Percentiles rank a stretch among this genome's conserved stretches.
These are phyloP conservation scores for Thinopyrum elongatum DNA, from an alignment of 176 grass and related monocot species.

Conservation along the genomic window DNA sequence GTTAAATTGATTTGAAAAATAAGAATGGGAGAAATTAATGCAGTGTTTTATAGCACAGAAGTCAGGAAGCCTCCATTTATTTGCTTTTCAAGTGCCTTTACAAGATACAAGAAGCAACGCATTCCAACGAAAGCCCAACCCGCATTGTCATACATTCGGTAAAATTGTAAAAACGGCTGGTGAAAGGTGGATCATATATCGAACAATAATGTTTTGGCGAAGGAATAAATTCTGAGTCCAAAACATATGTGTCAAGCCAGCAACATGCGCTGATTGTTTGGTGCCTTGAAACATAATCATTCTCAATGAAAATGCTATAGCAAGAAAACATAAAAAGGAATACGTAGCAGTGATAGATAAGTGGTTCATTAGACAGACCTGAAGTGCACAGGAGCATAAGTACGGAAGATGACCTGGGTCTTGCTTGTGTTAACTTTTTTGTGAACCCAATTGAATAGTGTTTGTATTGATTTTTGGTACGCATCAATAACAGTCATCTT, in stretches of 20 bases:
- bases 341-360: not conserved
- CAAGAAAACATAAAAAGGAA: conserved; percentile 7
- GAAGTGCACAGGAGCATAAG: conserved; percentile 97
- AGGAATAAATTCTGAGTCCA: not conserved
- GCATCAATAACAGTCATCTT: conserved; percentile 71
- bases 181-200: not conserved
- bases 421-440: conserved; percentile 73
- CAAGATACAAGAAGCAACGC: no score
- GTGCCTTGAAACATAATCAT: not conserved
- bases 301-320: conserved; percentile 14
- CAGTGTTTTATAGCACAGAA: not conserved
- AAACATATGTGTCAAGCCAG: not conserved
- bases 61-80: not conserved
- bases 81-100: not conserved
- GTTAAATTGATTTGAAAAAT: not conserved
- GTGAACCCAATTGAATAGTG: conserved; percentile 70
- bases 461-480: conserved; percentile 62
- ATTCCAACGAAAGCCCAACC: not conserved
- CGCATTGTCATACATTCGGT: not conserved
- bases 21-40: not conserved
- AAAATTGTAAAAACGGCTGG: not conserved
- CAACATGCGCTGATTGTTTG: not conserved
- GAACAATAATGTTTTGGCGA: not conserved
- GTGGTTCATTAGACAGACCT: conserved; percentile 44
- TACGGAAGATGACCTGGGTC: conserved; percentile 86